phyloP scores from a whole-genome alignment of 225 moss, liverwort and hornwort species.

The Bryoerythrophyllum caledonicum region DNA sequence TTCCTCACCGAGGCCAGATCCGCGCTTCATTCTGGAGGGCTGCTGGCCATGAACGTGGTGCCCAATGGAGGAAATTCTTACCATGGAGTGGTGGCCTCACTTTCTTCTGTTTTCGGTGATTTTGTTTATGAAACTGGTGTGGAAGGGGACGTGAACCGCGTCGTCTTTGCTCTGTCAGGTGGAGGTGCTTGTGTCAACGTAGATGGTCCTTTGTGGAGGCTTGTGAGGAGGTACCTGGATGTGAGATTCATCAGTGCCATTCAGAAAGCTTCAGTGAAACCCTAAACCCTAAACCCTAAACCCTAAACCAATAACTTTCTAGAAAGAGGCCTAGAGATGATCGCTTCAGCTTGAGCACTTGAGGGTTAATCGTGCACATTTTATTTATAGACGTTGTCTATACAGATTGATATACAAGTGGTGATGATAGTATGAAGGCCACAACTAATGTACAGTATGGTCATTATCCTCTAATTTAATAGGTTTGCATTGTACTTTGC shows the following conservation, averaged over 20 bases:
- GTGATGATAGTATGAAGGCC: neutral
- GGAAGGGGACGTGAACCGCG: constrained; percentile 59
- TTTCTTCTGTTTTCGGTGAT: constrained; percentile 62
- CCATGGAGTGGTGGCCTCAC: constrained; percentile 43
- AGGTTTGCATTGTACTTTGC: neutral
- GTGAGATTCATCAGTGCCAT: constrained; percentile 39
- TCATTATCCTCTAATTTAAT: constrained; percentile 16
- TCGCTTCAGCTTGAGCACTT: no score
- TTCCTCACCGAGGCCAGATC: constrained; percentile 67
- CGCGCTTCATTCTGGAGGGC: constrained; percentile 60
- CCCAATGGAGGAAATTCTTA: constrained; percentile 48
- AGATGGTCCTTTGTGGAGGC: constrained; percentile 38
- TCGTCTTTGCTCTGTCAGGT: constrained; percentile 75
- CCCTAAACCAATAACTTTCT: no score
- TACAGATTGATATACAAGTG: constrained; percentile 10
- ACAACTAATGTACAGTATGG: neutral
- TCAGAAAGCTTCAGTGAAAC: constrained; percentile 17
- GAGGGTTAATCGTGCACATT: no score
- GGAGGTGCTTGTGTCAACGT: constrained; percentile 12
- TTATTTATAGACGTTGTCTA: neutral
- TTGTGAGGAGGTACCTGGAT: constrained; percentile 44
- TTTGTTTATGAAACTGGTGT: constrained; percentile 66
- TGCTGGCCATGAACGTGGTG: constrained; percentile 91
- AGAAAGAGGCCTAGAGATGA: no score
- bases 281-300: no score